Base-by-base conservation (phyloP, 192 early-diverging fungal genomes). In the Rhizophagus prolifer region DNA sequence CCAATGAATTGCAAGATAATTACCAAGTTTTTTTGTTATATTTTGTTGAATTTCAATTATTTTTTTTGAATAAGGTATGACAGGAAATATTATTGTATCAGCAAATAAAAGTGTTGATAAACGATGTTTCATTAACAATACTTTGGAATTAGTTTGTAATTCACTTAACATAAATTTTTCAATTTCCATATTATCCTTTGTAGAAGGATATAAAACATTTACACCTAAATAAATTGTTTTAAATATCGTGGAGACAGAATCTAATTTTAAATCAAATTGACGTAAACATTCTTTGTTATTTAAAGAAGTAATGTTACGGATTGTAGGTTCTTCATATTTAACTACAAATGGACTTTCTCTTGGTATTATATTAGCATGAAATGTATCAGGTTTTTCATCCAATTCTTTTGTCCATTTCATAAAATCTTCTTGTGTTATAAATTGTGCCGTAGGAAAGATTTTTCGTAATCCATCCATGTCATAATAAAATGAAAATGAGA, bases 1-100 rank as follows among this genome's bases (percentile, higher is more conserved):
- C 68, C 68, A 70, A 70, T 70, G 68, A 50, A 70, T 50, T 44
- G 68, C 68, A 31, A 70, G 23, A 50, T 70, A 70, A 44, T 34
- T 34, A 9, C 41, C 25, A n/a, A 70, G 26, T 50, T 28, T 50
- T 12, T 25, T 28, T 47, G 19, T 54, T 12, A 54, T 30, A 12
- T 14, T n/a, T 47, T 28, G 5, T 44, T 7, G 69, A 44, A 28
- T 44, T 12, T 30, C 46, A 8, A 70, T 14, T 47, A 70, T 47
- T 44, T 44, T 44, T 44, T 44, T 44, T 44, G 41, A 44, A 47
- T 47, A n/a, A 19, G 41, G 25, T 10, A 44, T 25, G 46, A 47
- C 21, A 1, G 41, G 41, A 47, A 70, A 44, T 12, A 12, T 44
- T 50, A 9, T 7, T 50, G 26, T 44, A 46, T 28, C 2, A 23